phyloP scores from a whole-genome alignment of 2,329 filamentous ascomycete genomes.

The Exophiala viscosa region DNA sequence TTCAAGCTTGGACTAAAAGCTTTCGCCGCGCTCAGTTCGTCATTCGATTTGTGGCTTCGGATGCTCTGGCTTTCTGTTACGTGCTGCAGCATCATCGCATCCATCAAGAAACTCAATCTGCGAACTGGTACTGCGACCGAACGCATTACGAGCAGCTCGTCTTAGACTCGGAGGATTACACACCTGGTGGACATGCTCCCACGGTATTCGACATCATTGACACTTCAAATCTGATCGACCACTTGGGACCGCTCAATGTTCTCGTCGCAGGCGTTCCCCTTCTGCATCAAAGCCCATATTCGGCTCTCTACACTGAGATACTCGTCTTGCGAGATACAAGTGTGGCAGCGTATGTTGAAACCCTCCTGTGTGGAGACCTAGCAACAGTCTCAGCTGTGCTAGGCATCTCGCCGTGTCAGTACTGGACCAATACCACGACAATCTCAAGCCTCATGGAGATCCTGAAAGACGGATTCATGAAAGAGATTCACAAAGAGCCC shows the following conservation, averaged over 20 bases:
- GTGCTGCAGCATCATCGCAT: conserved; percentile 45
- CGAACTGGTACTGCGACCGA: conserved; percentile 44
- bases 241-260: conserved; percentile 45
- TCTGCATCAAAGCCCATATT: conserved; percentile 42
- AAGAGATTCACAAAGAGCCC: background rate
- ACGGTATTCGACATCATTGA: conserved; percentile 55
- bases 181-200: conserved; percentile 35
- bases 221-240: conserved; percentile 48
- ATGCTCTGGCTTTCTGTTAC: conserved; percentile 52
- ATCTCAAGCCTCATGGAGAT: conserved; percentile 8
- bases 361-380: conserved; percentile 47
- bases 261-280: conserved; percentile 48
- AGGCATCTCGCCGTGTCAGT: conserved; percentile 49
- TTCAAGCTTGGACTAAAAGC: conserved; percentile 26
- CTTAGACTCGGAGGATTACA: conserved; percentile 46
- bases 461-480: too few species aligned
- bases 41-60: conserved; percentile 48
- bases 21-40: conserved; percentile 30
- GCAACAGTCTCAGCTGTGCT: conserved; percentile 49
- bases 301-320: conserved; percentile 50
- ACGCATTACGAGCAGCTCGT: conserved; percentile 40
- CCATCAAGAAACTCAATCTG: conserved; percentile 31
- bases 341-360: conserved; percentile 35
- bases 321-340: conserved; percentile 36
- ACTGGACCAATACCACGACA: conserved; percentile 45